Evolutionary conservation across 768 basidiomycete genomes (phyloP), one percentile per base, ranked within the genome.

Genomic region (Naganishia vaughanmartiniae): DNA sequence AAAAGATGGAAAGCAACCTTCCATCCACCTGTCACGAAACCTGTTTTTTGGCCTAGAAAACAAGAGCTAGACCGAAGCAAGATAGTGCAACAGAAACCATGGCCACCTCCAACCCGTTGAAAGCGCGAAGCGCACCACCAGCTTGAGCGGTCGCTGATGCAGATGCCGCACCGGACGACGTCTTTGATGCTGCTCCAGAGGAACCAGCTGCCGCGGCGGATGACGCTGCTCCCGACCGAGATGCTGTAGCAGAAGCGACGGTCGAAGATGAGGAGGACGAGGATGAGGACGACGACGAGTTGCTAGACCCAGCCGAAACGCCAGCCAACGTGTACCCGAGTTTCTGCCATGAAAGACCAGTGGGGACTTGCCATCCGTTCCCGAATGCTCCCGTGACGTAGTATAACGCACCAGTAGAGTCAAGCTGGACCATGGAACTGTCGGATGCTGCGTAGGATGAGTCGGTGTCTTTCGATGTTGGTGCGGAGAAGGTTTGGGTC

Each of bases 401-500:
- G 71, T 77, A 80, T 54, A 82, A 71, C 24, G 78, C 75, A 14
- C 81, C 81, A 6, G 67, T 51, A 26, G 76, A 73, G 60, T 71
- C 74, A 48, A 82, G 74, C 60, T 81, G 80, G 17, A 79, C 81
- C 54, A 82, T 73, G 21, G 73, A 72, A 14, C 65, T 71, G 26
- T 73, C 71, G 3, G 78, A 81, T 2, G 81, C 79, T 24, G 80
- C 80, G 71, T 81, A 82, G 11, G 76, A 72, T 4, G 81, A 74
- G 0, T 68, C 34, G 34, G 72, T 67, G 68, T 82, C 81, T 55
- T 78, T 66, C 6, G 73, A 68, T 17, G 80, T 67, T 0, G 80
- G 80, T 28, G 80, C 77, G 9, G 79, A 74, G 33, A 82, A 75
- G 31, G 70, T 75, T 60, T 81, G 80, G n/a, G 81, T 82, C 2